Percentiles rank a stretch among this genome's conserved stretches.
Conservation (phyloP, 495 filamentous ascomycete genomes). For the Cryomyces minteri region DNA sequence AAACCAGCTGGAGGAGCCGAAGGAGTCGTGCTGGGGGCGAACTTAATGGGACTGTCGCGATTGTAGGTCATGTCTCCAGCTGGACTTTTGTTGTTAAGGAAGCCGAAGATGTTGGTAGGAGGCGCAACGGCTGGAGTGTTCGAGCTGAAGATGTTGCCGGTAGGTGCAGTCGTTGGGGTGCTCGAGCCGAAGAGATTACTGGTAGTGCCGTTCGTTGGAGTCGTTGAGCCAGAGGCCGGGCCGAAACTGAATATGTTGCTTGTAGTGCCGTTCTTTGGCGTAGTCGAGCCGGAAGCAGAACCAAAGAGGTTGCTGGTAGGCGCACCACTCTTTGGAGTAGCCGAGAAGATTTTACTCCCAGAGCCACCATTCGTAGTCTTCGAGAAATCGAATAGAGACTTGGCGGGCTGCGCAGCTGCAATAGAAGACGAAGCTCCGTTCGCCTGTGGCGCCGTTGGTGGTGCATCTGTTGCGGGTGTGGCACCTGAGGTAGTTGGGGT, state of each 20-base stretch:
- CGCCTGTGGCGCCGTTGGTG: not conserved
- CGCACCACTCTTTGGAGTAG: no score
- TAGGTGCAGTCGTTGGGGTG: not conserved
- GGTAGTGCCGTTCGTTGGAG: not conserved
- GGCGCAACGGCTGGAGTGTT: not conserved
- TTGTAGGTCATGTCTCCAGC: constrained; percentile 9
- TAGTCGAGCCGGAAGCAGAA: not conserved
- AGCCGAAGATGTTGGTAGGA: not conserved
- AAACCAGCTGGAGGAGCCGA: not conserved
- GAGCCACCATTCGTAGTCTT: not conserved
- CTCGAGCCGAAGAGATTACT: constrained; percentile 1
- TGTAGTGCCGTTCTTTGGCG: not conserved
- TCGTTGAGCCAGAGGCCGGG: not conserved
- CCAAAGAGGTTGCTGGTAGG: no score
- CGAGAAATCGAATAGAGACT: not conserved
- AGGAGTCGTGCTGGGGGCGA: constrained; percentile 2
- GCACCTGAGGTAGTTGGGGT: not conserved
- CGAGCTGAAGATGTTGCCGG: not conserved
- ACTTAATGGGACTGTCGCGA: constrained; percentile 11
- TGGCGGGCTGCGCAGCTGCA: not conserved
- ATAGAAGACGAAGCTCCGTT: not conserved
- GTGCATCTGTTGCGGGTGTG: not conserved
- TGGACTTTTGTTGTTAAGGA: not conserved
- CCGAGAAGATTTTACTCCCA: no score
- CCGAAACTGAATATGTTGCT: not conserved